Conservation (phyloP, 768 basidiomycete species). For the Boletus rubroflammeus region DNA sequence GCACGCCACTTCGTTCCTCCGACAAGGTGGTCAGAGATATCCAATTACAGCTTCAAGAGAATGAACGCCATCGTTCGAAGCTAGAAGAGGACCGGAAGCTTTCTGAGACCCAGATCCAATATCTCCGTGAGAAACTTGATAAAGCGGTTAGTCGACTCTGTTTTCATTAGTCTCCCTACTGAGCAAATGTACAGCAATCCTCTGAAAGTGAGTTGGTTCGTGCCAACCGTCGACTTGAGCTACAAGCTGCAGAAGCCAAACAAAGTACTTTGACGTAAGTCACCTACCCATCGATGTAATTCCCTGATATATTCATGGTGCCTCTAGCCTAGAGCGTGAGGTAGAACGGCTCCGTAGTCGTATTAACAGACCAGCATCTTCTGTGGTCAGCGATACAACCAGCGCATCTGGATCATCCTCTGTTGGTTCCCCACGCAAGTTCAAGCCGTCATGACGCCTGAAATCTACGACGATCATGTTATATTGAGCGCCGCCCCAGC, state of each 20-base stretch:
- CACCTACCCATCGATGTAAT: not conserved
- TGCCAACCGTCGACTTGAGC: conserved; percentile 70
- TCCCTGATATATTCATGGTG: conserved; percentile 2
- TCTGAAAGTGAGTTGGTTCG: conserved; percentile 63
- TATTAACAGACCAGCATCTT: conserved; percentile 54
- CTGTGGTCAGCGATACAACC: conserved; percentile 25
- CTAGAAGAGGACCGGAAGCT: conserved; percentile 63
- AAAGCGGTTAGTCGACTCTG: conserved; percentile 45
- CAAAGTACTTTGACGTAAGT: conserved; percentile 66
- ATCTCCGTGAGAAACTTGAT: conserved; percentile 58
- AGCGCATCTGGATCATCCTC: conserved; percentile 22
- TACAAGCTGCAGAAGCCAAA: conserved; percentile 71
- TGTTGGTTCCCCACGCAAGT: conserved; percentile 28
- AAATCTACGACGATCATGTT: not conserved
- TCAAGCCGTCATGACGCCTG: conserved; percentile 19
- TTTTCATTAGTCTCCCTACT: not conserved
- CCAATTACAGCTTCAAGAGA: conserved; percentile 53
- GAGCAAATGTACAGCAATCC: conserved; percentile 51
- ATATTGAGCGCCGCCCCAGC: not conserved
- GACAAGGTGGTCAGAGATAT: conserved; percentile 51
- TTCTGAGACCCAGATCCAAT: conserved; percentile 55
- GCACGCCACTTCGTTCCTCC: conserved; percentile 35
- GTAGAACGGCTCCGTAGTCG: conserved; percentile 66
- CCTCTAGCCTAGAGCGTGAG: conserved; percentile 55
- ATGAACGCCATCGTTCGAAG: conserved; percentile 55